Evolutionary conservation across 148 eudicot species (phyloP), one percentile per base, ranked within the genome.

Genomic region (Fallopia convolvulus): DNA sequence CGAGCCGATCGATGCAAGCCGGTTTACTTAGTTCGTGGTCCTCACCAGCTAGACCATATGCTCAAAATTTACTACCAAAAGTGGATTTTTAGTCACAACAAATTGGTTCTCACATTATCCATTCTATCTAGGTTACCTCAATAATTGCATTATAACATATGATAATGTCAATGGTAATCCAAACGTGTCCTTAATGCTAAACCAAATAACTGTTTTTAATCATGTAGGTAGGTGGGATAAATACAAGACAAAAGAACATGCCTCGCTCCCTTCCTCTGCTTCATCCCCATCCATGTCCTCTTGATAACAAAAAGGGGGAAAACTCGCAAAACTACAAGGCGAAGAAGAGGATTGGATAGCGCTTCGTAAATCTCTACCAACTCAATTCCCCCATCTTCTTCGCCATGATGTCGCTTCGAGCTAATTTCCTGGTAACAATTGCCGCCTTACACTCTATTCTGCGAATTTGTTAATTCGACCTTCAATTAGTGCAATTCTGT

Each of bases 381-480:
- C 42, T 68, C 44, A 68, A 14, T 68, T 7, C 20, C 65, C n/a
- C 10, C n/a, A 33, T 36, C 44, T 36, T 32, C 44, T 33, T 68
- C 46, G 72, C 46, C 33, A 68, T 39, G 72, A 68, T 68, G 23
- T 68, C 44, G 17, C 72, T 68, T 10, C 72, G 39, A 68, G 72
- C 72, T 6, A 68, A 68, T 68, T 68, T 68, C 72, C 46, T 68
- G 72, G 72, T 68, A 68, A 68, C 44, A 36, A 10, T 10, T 20
- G 5, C 0, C 15, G 12, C 32, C 7, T 60, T 8, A 7, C 66
- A 21, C 12, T 58, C 23, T 56, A 3, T 2, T 5, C 23, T 56
- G 8, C 63, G 26, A 20, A 20, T 58, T 58, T 58, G 14, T 66
- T 15, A 14, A 66, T 66, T 66, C 17, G 20, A 36, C 10, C 72